Evolutionary conservation across 2,329 filamentous ascomycete genomes (phyloP).

Genomic region (Botrytis paeoniae): DNA sequence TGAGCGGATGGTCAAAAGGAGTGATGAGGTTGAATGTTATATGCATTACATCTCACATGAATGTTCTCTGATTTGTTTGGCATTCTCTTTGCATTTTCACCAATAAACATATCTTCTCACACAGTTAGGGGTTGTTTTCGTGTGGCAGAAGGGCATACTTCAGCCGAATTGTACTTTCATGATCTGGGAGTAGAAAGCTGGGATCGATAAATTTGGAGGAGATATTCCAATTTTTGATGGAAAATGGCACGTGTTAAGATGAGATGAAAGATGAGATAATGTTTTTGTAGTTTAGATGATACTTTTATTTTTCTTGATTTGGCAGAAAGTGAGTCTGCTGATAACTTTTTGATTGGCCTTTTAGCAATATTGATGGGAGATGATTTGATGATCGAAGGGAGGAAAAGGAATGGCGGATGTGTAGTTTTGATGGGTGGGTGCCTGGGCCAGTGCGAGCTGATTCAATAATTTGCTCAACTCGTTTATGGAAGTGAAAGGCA

Average conservation of each 20-base stretch:
- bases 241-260: background rate
- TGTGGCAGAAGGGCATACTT: background rate
- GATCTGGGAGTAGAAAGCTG: background rate
- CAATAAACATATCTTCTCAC: background rate
- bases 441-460: no score
- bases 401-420: no score
- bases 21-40: conserved; percentile 4
- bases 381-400: background rate
- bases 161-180: conserved; percentile 1
- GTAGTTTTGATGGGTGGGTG: background rate
- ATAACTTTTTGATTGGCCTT: background rate
- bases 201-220: background rate
- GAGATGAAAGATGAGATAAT: conserved; percentile 9
- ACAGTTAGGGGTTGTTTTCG: background rate
- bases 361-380: background rate
- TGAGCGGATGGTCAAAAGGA: background rate
- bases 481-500: background rate
- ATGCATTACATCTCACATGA: conserved; percentile 11
- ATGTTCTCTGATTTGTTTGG: background rate
- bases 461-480: background rate
- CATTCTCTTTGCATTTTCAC: conserved; percentile 5
- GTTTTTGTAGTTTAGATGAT: conserved; percentile 17
- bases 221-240: background rate
- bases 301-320: background rate
- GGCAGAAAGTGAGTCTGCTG: background rate